A percentile compares a stretch with the other conserved stretches of the same genome.
Conservation (phyloP, 306 rosid genomes). For the Cyamopsis tetragonoloba region DNA sequence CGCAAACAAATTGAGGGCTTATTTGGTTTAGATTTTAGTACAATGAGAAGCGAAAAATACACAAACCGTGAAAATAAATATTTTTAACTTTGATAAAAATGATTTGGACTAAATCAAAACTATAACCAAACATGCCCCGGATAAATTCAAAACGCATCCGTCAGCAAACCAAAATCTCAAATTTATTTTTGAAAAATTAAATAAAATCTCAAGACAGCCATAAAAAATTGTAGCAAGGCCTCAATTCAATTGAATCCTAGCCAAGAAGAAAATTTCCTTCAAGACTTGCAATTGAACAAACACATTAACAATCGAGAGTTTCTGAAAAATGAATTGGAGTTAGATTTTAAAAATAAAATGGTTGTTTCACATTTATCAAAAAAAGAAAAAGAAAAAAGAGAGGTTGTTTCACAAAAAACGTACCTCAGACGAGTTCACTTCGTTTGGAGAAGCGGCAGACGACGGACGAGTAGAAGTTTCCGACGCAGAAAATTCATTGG, state of each 20-base stretch:
- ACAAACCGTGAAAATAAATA: no score
- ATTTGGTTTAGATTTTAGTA: no score
- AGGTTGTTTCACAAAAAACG: not conserved
- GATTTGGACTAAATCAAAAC: no score
- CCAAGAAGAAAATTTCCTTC: not conserved
- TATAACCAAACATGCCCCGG: no score
- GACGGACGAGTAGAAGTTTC: no score
- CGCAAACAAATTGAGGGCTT: no score
- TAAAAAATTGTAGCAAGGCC: not conserved
- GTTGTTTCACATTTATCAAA: not conserved
- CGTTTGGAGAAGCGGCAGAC: slow-evolving; percentile 5
- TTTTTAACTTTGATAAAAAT: no score
- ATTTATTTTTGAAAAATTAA: not conserved
- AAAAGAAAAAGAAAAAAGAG: no score
- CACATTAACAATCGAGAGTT: slow-evolving; percentile 23
- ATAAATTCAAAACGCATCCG: not conserved
- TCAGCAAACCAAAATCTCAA: not conserved
- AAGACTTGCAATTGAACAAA: slow-evolving; percentile 16
- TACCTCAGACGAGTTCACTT: slow-evolving; percentile 47
- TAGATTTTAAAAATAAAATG: slow-evolving; percentile 19
- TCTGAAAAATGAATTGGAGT: slow-evolving; percentile 35
- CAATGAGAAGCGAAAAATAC: no score
- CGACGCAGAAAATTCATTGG: not conserved
- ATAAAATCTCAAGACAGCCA: not conserved
- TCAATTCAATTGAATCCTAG: not conserved